A percentile compares a stretch with the other conserved stretches of the same genome.
These are phyloP conservation scores for Micromonas pusilla DNA, from an alignment of 139 green algal species.

Conservation along the genomic window DNA sequence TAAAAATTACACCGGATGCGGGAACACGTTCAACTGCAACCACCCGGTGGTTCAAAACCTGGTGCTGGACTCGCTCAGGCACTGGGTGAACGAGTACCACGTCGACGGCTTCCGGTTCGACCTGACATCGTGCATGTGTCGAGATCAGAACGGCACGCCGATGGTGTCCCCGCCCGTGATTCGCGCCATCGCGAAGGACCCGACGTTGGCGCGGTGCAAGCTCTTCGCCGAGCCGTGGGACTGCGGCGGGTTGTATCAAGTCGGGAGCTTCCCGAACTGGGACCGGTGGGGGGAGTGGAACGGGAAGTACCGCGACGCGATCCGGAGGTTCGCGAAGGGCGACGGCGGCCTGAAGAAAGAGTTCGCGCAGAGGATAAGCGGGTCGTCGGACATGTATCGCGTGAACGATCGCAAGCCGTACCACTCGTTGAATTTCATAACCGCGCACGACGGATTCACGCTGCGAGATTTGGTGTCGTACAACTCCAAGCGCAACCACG, in stretches of 20 bases:
- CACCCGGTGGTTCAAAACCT: conserved; percentile 80
- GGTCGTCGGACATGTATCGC: conserved; percentile 88
- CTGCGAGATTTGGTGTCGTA: conserved; percentile 84
- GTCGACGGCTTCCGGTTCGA: conserved; percentile 79
- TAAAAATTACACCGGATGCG: conserved; percentile 96
- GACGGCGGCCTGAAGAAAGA: conserved; percentile 77
- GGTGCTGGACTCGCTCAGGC: conserved; percentile 87
- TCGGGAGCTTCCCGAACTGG: conserved; percentile 74
- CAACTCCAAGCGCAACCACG: conserved; percentile 75
- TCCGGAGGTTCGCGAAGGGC: conserved; percentile 86
- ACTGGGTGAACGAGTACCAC: conserved; percentile 82
- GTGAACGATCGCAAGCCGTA: conserved; percentile 66
- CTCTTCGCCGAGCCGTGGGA: conserved; percentile 98
- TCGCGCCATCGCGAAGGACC: conserved; percentile 67
- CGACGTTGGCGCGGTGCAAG: conserved; percentile 78
- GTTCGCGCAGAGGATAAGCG: conserved; percentile 80
- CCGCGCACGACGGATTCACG: conserved; percentile 90
- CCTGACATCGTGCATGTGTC: conserved; percentile 80
- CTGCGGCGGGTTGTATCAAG: conserved; percentile 90
- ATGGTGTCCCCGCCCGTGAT: conserved; percentile 79
- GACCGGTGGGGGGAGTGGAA: conserved; percentile 97
- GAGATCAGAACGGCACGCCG: conserved; percentile 61
- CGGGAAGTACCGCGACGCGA: conserved; percentile 83
- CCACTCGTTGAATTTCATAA: conserved; percentile 94
- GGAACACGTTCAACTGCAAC: conserved; percentile 99